phyloP scores from a whole-genome alignment of 2,329 filamentous ascomycete species.

The Ceratocystis destructans region DNA sequence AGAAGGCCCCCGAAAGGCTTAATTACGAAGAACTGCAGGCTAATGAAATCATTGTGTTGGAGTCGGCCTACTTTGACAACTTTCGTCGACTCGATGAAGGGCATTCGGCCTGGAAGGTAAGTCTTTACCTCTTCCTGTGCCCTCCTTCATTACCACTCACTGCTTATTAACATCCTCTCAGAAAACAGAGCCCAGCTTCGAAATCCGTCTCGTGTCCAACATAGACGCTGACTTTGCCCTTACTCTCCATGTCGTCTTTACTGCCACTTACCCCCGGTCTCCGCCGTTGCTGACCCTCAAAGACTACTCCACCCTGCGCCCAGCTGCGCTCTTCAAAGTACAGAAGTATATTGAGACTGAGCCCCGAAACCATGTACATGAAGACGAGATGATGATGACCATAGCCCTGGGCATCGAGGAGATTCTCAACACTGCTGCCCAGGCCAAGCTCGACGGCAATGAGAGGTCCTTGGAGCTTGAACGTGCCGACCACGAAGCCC shows the following conservation, averaged over 20 bases:
- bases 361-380: constrained; percentile 39
- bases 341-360: constrained; percentile 48
- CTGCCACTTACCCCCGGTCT: constrained; percentile 82
- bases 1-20: constrained; percentile 33
- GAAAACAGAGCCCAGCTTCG: constrained; percentile 74
- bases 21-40: constrained; percentile 75
- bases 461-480: constrained; percentile 80
- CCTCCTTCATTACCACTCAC: constrained; percentile 6
- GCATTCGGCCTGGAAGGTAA: constrained; percentile 73
- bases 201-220: constrained; percentile 60
- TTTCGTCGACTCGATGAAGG: constrained; percentile 60
- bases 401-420: constrained; percentile 57
- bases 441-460: constrained; percentile 58
- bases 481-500: constrained; percentile 66
- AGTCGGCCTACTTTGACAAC: constrained; percentile 82
- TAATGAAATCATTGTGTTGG: constrained; percentile 73
- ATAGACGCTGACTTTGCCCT: constrained; percentile 59
- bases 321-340: constrained; percentile 57
- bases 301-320: constrained; percentile 48
- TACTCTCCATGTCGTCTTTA: constrained; percentile 64
- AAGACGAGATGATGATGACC: constrained; percentile 48
- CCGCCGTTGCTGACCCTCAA: constrained; percentile 59
- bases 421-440: constrained; percentile 74
- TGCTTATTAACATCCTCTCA: constrained; percentile 25
- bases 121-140: constrained; percentile 13